These are phyloP conservation scores for Melianthus villosus DNA, from an alignment of 441 rosid genomes.

Conservation along the genomic window DNA sequence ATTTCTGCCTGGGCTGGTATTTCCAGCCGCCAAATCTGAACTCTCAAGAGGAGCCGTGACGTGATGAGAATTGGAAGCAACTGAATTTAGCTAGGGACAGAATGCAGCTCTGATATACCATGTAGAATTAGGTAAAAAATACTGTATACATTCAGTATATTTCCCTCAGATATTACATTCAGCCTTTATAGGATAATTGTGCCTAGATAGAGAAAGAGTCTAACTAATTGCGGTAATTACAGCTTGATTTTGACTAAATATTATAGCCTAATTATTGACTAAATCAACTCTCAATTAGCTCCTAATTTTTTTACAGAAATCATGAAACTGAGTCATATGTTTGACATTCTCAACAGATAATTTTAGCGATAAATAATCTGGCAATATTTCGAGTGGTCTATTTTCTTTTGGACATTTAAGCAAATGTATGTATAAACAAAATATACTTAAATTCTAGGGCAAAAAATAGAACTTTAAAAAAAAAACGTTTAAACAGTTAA, in stretches of 20 bases:
- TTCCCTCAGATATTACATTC: neutral
- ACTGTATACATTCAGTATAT: neutral
- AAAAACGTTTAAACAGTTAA: too few relatives aligned
- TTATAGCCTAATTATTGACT: neutral
- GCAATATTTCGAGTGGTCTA: too few relatives aligned
- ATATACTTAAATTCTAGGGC: too few relatives aligned
- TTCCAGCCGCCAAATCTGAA: too few relatives aligned
- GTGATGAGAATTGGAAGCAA: too few relatives aligned
- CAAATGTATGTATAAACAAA: too few relatives aligned
- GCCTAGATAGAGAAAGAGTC: neutral
- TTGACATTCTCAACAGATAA: neutral
- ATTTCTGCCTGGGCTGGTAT: too few relatives aligned
- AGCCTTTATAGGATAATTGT: neutral
- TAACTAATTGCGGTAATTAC: neutral
- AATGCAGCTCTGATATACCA: neutral
- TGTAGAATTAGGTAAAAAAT: neutral
- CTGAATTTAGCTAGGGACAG: neutral
- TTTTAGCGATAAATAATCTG: too few relatives aligned
- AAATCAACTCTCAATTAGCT: neutral
- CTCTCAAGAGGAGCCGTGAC: too few relatives aligned
- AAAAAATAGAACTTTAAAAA: too few relatives aligned
- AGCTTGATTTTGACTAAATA: neutral
- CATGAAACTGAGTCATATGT: neutral
- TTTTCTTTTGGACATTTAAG: too few relatives aligned
- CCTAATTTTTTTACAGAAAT: neutral